Percentiles rank a stretch among this genome's conserved stretches.
These are phyloP conservation scores for Naganishia onofrii DNA, from an alignment of 768 basidiomycete species.

Conservation along the genomic window DNA sequence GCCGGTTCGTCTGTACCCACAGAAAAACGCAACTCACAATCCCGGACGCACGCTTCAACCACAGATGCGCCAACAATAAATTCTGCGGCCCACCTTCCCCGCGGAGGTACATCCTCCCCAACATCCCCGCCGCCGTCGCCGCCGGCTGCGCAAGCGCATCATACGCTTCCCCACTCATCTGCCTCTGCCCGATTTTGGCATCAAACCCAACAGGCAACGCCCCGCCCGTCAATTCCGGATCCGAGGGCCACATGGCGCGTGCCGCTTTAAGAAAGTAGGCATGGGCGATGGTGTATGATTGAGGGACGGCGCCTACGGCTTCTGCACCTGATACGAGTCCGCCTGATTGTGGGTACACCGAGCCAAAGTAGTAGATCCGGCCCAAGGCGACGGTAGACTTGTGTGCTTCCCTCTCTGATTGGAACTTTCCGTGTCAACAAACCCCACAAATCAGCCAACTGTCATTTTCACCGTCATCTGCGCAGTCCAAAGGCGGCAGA, in stretches of 20 bases:
- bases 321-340: conserved; percentile 84
- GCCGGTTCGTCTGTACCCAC: not conserved
- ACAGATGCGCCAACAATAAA: conserved; percentile 73
- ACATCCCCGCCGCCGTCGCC: conserved; percentile 75
- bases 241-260: conserved; percentile 73
- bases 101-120: conserved; percentile 89
- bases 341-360: conserved; percentile 73
- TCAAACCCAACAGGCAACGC: conserved; percentile 39
- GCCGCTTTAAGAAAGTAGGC: conserved; percentile 83
- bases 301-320: conserved; percentile 82
- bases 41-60: conserved; percentile 78
- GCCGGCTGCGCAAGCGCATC: conserved; percentile 61
- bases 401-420: conserved; percentile 85
- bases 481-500: not conserved
- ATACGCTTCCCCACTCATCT: conserved; percentile 52
- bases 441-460: not conserved
- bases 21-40: conserved; percentile 37
- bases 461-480: conserved; percentile 27
- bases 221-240: conserved; percentile 36
- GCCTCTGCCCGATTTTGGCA: conserved; percentile 35
- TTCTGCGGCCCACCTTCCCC: conserved; percentile 87
- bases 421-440: conserved; percentile 68
- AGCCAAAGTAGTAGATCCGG: conserved; percentile 94
- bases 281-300: conserved; percentile 71
- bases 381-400: conserved; percentile 88